A percentile compares a stretch with the other conserved stretches of the same genome.
Evolutionary conservation across 176 grass and related monocot species (phyloP).

Genomic region (Cocos nucifera): DNA sequence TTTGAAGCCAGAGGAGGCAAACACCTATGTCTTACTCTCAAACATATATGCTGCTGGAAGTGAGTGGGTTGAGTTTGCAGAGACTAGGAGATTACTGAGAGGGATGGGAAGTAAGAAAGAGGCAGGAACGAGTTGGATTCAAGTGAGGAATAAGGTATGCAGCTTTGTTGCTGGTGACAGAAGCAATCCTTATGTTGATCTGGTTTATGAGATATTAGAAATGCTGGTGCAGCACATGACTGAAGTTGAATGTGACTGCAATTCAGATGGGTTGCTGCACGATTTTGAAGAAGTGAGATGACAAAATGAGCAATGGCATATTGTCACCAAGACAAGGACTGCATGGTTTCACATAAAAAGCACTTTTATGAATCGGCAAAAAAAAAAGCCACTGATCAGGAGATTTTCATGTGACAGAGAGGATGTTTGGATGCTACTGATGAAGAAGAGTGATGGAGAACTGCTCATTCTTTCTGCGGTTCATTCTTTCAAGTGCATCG

Average conservation of each 20-base stretch:
- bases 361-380: too few species aligned
- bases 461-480: too few species aligned
- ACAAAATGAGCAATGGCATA: too few species aligned
- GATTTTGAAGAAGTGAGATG: not conserved
- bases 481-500: too few species aligned
- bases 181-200: slow-evolving; percentile 30
- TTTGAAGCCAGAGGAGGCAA: slow-evolving; percentile 28
- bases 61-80: slow-evolving; percentile 47
- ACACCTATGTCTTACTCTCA: slow-evolving; percentile 40
- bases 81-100: slow-evolving; percentile 33
- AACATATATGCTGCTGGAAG: slow-evolving; percentile 54
- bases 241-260: slow-evolving; percentile 15
- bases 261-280: not conserved
- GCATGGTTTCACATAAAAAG: too few species aligned
- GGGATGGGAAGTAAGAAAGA: slow-evolving; percentile 33
- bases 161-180: slow-evolving; percentile 42
- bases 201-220: slow-evolving; percentile 30
- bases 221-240: slow-evolving; percentile 42
- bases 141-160: slow-evolving; percentile 29
- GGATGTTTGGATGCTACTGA: too few species aligned
- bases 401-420: too few species aligned
- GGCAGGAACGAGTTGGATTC: slow-evolving; percentile 46
- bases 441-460: too few species aligned
- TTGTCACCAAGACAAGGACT: too few species aligned
- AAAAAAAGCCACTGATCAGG: too few species aligned